phyloP scores from a whole-genome alignment of 2,329 filamentous ascomycete species.

The Phyllosticta citriasiana region DNA sequence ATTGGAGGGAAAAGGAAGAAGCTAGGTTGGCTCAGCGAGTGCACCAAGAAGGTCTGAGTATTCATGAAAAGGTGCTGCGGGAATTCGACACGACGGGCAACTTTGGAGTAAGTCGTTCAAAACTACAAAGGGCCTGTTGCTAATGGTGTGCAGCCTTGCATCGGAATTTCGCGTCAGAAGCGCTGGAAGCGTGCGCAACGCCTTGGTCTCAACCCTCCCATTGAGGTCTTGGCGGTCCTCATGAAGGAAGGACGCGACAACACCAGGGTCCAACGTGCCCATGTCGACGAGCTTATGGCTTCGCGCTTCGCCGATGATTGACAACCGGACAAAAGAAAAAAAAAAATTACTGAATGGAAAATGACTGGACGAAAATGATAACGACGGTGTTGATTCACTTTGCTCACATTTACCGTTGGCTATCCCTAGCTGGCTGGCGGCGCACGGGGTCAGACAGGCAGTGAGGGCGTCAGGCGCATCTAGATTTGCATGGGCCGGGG shows the following conservation, averaged over 20 bases:
- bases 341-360: no score
- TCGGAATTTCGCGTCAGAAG: slow-evolving; percentile 70
- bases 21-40: slow-evolving; percentile 59
- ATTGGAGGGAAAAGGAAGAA: slow-evolving; percentile 66
- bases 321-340: background rate
- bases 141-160: slow-evolving; percentile 58
- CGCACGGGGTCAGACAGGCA: background rate
- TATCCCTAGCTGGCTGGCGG: background rate
- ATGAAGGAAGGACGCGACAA: slow-evolving; percentile 54
- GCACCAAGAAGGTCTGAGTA: slow-evolving; percentile 62
- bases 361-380: no score
- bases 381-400: no score
- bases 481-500: background rate
- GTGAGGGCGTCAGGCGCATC: background rate
- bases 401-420: no score
- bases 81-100: slow-evolving; percentile 89
- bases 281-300: slow-evolving; percentile 59
- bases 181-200: slow-evolving; percentile 80
- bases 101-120: slow-evolving; percentile 63
- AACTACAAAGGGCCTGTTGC: slow-evolving; percentile 5
- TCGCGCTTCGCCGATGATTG: slow-evolving; percentile 34
- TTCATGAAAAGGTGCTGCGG: slow-evolving; percentile 76
- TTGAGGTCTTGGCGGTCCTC: slow-evolving; percentile 82
- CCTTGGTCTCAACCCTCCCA: slow-evolving; percentile 75
- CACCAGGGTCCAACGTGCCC: slow-evolving; percentile 51